A percentile compares a stretch with the other conserved stretches of the same genome.
Conservation (phyloP, 1,284 basidiomycete genomes). For the Ceratobasidium sp. region DNA sequence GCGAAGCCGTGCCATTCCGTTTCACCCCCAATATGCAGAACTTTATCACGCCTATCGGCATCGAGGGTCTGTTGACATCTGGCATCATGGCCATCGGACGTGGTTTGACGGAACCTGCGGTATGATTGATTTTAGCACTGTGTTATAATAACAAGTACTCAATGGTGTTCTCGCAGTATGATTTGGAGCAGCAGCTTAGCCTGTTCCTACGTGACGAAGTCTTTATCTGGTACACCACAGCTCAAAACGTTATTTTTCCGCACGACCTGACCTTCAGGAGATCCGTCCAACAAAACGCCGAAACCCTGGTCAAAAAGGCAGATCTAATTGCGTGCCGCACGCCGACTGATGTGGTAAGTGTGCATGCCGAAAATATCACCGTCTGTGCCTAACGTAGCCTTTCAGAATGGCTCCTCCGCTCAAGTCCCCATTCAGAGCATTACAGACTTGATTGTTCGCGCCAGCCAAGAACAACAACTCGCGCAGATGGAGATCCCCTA, state of each 20-base stretch:
- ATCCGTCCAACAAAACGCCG: constrained; percentile 78
- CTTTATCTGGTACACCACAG: constrained; percentile 66
- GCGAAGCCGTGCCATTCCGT: constrained; percentile 94
- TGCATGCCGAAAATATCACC: too few relatives aligned
- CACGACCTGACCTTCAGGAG: constrained; percentile 72
- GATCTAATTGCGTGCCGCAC: constrained; percentile 86
- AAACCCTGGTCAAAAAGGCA: constrained; percentile 85
- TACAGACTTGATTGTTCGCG: constrained; percentile 41
- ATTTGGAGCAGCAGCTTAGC: constrained; percentile 88
- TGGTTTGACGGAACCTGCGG: constrained; percentile 92
- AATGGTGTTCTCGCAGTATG: constrained; percentile 67
- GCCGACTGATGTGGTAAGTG: constrained; percentile 79
- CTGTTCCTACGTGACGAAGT: constrained; percentile 96
- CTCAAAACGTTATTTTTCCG: constrained; percentile 44
- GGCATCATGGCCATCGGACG: constrained; percentile 92
- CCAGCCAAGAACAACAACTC: constrained; percentile 41
- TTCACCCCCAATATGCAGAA: constrained; percentile 96
- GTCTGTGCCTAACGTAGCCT: not conserved
- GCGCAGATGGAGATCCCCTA: constrained; percentile 43
- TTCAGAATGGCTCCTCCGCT: constrained; percentile 23
- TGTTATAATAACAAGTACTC: constrained; percentile 36
- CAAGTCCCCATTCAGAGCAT: constrained; percentile 43
- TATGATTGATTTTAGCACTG: constrained; percentile 53
- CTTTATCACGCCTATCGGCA: constrained; percentile 89
- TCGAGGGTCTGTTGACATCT: constrained; percentile 89